Conservation (phyloP, 371 early-diverging fungal genomes). For the Rhizopus arrhizus region DNA sequence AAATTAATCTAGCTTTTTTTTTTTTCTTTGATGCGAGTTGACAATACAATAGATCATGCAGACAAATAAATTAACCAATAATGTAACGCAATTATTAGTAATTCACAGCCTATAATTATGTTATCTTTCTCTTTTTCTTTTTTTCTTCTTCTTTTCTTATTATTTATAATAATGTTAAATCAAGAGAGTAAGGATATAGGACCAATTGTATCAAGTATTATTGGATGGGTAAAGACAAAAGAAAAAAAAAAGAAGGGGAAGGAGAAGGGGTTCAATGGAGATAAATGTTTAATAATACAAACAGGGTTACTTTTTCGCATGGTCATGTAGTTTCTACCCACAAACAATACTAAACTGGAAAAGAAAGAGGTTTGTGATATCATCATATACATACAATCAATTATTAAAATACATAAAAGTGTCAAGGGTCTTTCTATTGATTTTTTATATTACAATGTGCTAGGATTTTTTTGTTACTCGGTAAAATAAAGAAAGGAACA, state of each 20-base stretch:
- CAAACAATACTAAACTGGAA: constrained; percentile 44
- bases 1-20: neutral
- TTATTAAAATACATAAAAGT: constrained; percentile 33
- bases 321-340: constrained; percentile 55
- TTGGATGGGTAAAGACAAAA: constrained; percentile 46
- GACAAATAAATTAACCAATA: neutral
- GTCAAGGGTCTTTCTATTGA: constrained; percentile 91
- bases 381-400: neutral
- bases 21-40: neutral
- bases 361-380: constrained; percentile 38
- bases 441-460: constrained; percentile 82
- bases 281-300: neutral
- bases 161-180: neutral
- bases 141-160: neutral
- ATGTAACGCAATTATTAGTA: neutral
- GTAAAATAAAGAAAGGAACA: constrained; percentile 24
- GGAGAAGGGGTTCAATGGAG: neutral
- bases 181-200: neutral
- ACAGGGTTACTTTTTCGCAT: constrained; percentile 46
- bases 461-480: constrained; percentile 87
- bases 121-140: neutral
- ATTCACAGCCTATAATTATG: neutral
- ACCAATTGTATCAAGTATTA: constrained; percentile 25
- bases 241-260: neutral
- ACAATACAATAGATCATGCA: neutral